A percentile compares a stretch with the other conserved stretches of the same genome.
These are phyloP conservation scores for Sporothrix brunneoviolacea DNA, from an alignment of 2,329 filamentous ascomycete species.

Conservation along the genomic window DNA sequence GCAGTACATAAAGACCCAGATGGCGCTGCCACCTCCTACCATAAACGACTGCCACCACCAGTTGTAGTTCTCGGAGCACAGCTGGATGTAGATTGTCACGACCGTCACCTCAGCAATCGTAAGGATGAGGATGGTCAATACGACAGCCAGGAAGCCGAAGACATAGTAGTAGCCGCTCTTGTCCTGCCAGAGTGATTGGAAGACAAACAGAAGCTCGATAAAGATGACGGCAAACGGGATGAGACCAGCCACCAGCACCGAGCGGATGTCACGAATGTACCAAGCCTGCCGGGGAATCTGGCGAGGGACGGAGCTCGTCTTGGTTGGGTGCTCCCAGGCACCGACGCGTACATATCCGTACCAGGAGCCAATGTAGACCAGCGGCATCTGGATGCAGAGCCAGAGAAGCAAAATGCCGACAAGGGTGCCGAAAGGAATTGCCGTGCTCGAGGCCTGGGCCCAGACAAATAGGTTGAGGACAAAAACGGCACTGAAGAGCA, in stretches of 20 bases:
- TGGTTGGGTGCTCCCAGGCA: constrained; percentile 75
- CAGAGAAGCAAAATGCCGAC: constrained; percentile 67
- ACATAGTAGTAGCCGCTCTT: constrained; percentile 91
- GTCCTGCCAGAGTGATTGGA: constrained; percentile 77
- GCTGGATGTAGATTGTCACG: constrained; percentile 73
- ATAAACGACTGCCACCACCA: constrained; percentile 93
- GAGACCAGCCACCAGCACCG: constrained; percentile 65
- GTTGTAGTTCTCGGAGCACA: constrained; percentile 79
- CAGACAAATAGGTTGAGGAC: constrained; percentile 84
- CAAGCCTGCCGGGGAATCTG: constrained; percentile 70
- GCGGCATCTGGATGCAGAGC: constrained; percentile 78
- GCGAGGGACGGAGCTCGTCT: constrained; percentile 63
- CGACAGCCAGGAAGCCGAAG: constrained; percentile 75
- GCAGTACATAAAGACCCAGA: constrained; percentile 80
- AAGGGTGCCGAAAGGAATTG: constrained; percentile 75
- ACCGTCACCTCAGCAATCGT: constrained; percentile 79
- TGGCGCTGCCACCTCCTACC: constrained; percentile 65
- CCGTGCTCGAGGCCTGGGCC: constrained; percentile 82
- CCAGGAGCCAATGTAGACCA: constrained; percentile 76
- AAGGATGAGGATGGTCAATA: constrained; percentile 64
- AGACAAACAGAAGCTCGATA: constrained; percentile 23
- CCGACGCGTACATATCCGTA: constrained; percentile 62
- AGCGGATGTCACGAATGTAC: constrained; percentile 61
- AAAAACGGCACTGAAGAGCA: constrained; percentile 68
- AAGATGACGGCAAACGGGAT: constrained; percentile 64